Conservation (phyloP, 805 yeast species). For the Pichia eremophila region DNA sequence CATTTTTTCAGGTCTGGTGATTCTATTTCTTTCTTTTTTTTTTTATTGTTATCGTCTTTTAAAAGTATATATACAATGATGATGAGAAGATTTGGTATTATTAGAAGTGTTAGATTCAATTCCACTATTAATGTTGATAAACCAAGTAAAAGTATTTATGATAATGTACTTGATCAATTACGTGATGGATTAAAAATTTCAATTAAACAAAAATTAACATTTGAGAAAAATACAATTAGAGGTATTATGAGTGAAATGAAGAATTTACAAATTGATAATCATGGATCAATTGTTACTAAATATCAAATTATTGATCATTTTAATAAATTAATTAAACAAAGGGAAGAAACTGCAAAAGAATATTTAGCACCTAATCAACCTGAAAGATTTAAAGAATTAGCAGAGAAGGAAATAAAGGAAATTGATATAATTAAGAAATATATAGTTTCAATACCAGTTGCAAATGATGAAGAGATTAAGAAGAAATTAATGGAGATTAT, state of each 20-base stretch:
- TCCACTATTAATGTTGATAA: conserved; percentile 14
- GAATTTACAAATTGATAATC: conserved; percentile 28
- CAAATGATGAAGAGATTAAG: conserved; percentile 27
- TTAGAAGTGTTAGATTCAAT: conserved; percentile 14
- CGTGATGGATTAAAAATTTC: conserved; percentile 27
- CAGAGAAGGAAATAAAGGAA: conserved; percentile 31
- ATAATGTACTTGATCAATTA: conserved; percentile 17
- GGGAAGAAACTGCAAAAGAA: conserved; percentile 29
- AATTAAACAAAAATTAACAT: conserved; percentile 25
- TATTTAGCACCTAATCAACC: conserved; percentile 30
- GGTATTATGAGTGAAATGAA: conserved; percentile 31
- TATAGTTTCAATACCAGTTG: conserved; percentile 27
- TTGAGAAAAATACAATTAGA: conserved; percentile 33
- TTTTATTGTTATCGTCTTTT: too few relatives aligned
- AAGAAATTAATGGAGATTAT: conserved; percentile 22
- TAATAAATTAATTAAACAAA: conserved; percentile 31
- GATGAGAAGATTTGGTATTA: neutral
- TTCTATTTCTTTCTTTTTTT: too few relatives aligned
- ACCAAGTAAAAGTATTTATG: conserved; percentile 12
- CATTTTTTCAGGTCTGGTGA: too few relatives aligned
- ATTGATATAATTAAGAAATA: conserved; percentile 28
- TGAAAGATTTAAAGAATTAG: conserved; percentile 32
- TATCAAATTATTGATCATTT: conserved; percentile 26
- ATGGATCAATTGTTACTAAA: conserved; percentile 22
- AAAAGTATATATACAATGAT: too few relatives aligned